Evolutionary conservation across 306 rosid species (phyloP).

Genomic region (Rosa rugosa): DNA sequence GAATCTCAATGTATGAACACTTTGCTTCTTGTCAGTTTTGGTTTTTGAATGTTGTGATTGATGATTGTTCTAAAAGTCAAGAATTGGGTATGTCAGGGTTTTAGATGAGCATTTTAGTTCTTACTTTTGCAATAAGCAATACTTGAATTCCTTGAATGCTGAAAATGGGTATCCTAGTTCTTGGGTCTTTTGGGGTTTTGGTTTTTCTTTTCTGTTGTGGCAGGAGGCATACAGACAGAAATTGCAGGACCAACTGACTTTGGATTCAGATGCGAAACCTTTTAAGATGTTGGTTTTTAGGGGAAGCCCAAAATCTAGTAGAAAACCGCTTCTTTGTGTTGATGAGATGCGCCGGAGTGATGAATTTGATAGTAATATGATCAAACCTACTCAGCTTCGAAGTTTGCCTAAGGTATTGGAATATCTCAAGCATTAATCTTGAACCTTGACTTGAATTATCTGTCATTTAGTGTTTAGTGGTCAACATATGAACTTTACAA

Average conservation of each 20-base stretch:
- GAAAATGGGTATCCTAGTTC: background rate
- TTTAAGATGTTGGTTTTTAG: constrained; percentile 77
- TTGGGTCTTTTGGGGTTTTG: background rate
- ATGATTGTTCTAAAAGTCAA: background rate
- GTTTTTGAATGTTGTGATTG: background rate
- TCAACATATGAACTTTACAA: background rate
- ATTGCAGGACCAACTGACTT: constrained; percentile 50
- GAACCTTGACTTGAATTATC: constrained; percentile 6
- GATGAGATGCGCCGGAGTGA: constrained; percentile 64
- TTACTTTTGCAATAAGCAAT: background rate
- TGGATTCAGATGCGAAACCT: constrained; percentile 72
- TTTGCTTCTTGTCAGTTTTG: background rate
- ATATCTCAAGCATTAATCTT: background rate
- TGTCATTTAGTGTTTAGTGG: background rate
- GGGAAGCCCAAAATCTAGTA: constrained; percentile 73
- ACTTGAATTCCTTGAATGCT: background rate
- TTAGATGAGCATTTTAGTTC: background rate
- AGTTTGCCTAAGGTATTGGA: constrained; percentile 55
- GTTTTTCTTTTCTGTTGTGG: background rate
- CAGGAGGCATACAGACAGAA: constrained; percentile 63
- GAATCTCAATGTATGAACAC: constrained; percentile 39
- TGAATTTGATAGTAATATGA: constrained; percentile 27
- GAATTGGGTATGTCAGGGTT: background rate
- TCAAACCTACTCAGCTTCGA: constrained; percentile 35
- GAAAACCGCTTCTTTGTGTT: constrained; percentile 50